Conservation (phyloP, 257 asterid species). For the Gentiana dahurica region DNA sequence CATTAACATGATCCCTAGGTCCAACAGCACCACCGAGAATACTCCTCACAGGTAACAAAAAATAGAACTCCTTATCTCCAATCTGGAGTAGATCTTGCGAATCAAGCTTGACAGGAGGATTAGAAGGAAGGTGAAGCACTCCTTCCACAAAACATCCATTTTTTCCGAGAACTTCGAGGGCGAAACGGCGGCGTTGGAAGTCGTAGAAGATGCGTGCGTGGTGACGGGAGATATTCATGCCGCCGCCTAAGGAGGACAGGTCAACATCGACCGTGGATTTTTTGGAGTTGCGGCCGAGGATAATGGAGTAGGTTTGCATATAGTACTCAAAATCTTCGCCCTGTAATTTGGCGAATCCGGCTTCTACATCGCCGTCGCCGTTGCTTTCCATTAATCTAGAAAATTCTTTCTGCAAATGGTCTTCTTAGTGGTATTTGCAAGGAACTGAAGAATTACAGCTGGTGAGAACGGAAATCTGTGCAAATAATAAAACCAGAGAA, state of each 20-base stretch:
- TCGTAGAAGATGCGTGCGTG: conserved; percentile 98
- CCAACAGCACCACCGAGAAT: conserved; percentile 80
- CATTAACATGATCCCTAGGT: conserved; percentile 50
- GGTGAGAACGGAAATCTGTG: too few relatives aligned
- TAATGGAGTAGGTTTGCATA: conserved; percentile 94
- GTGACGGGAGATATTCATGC: conserved; percentile 99
- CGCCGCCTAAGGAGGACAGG: conserved; percentile 95
- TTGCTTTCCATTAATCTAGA: conserved; percentile 44
- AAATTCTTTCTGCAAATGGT: too few relatives aligned
- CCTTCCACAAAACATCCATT: conserved; percentile 95
- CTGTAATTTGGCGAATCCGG: conserved; percentile 97
- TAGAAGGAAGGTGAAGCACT: conserved; percentile 79
- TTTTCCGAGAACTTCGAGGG: conserved; percentile 89
- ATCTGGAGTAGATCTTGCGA: conserved; percentile 90
- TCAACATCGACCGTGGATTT: conserved; percentile 93
- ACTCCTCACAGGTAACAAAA: conserved; percentile 64
- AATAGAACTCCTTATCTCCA: conserved; percentile 91
- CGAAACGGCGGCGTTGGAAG: conserved; percentile 95
- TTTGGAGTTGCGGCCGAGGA: conserved; percentile 93
- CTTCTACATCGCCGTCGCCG: conserved; percentile 82
- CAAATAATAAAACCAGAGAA: too few relatives aligned
- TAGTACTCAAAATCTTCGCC: conserved; percentile 97
- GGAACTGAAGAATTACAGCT: too few relatives aligned
- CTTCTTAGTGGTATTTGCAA: too few relatives aligned
- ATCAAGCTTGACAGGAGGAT: conserved; percentile 82